These are phyloP conservation scores for Gamarada debralockiae DNA, from an alignment of 495 filamentous ascomycete genomes.

Conservation along the genomic window DNA sequence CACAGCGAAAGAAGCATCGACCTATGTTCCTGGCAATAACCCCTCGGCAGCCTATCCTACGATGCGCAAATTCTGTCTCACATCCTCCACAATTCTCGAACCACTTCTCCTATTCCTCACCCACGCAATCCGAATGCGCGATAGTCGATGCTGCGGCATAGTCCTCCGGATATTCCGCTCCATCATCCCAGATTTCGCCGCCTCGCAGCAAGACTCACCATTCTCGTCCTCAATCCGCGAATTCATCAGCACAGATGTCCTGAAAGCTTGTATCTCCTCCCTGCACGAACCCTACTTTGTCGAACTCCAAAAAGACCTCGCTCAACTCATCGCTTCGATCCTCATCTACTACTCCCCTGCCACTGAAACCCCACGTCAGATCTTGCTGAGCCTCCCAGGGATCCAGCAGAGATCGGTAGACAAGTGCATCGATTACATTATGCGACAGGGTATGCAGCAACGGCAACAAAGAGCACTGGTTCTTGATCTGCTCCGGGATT, in stretches of 20 bases:
- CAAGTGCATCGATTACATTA: conserved; percentile 52
- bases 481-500: conserved; percentile 78
- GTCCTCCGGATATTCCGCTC: conserved; percentile 81
- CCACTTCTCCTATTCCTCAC: conserved; percentile 88
- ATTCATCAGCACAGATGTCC: conserved; percentile 81
- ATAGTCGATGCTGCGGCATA: conserved; percentile 81
- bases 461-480: conserved; percentile 79
- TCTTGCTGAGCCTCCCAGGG: conserved; percentile 48
- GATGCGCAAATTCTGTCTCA: conserved; percentile 76
- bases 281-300: conserved; percentile 95
- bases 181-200: conserved; percentile 74
- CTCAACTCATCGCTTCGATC: conserved; percentile 80
- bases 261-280: conserved; percentile 79
- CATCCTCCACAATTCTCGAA: conserved; percentile 73
- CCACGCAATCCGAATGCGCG: conserved; percentile 85
- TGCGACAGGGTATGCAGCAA: conserved; percentile 43
- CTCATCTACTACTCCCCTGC: conserved; percentile 64
- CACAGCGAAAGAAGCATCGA: conserved; percentile 21
- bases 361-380: conserved; percentile 56
- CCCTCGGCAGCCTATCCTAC: conserved; percentile 37
- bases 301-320: conserved; percentile 91
- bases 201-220: conserved; percentile 6
- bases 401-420: conserved; percentile 57
- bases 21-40: conserved; percentile 11
- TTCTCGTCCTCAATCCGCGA: conserved; percentile 67